These are phyloP conservation scores for Dryas integrifolia DNA, from an alignment of 331 rosid species.

Conservation along the genomic window DNA sequence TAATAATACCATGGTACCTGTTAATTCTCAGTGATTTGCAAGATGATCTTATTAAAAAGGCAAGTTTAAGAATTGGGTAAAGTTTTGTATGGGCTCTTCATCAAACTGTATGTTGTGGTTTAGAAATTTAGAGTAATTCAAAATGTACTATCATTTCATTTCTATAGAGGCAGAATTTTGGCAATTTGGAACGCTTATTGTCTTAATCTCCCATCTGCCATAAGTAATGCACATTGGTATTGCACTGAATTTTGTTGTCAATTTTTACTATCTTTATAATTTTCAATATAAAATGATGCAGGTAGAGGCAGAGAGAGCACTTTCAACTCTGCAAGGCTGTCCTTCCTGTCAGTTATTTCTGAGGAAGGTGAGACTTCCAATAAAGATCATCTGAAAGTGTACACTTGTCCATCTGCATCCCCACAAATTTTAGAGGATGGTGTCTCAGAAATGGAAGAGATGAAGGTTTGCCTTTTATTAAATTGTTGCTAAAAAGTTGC, in stretches of 20 bases:
- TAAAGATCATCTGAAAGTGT: conserved; percentile 49
- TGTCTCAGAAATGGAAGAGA: conserved; percentile 47
- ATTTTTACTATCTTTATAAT: conserved; percentile 1
- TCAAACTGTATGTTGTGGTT: neutral
- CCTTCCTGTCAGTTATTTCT: conserved; percentile 46
- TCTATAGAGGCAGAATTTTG: neutral
- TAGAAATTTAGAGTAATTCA: neutral
- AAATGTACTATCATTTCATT: conserved; percentile 1
- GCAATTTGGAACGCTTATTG: neutral
- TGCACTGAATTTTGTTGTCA: neutral
- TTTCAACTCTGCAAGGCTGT: conserved; percentile 48
- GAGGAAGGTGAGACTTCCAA: conserved; percentile 56
- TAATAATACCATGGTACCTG: neutral
- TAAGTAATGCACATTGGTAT: neutral
- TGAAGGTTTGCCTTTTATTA: conserved; percentile 38
- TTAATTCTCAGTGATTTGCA: neutral
- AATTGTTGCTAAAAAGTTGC: neutral
- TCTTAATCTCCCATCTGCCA: neutral
- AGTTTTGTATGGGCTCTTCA: neutral
- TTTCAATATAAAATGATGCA: conserved; percentile 29
- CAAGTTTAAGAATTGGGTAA: neutral
- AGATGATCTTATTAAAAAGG: neutral
- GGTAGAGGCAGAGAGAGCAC: conserved; percentile 61
- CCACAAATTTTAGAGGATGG: conserved; percentile 41
- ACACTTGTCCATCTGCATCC: conserved; percentile 42